A percentile compares a stretch with the other conserved stretches of the same genome.
Conservation (phyloP, 495 filamentous ascomycete species). For the Penicillium daleae region DNA sequence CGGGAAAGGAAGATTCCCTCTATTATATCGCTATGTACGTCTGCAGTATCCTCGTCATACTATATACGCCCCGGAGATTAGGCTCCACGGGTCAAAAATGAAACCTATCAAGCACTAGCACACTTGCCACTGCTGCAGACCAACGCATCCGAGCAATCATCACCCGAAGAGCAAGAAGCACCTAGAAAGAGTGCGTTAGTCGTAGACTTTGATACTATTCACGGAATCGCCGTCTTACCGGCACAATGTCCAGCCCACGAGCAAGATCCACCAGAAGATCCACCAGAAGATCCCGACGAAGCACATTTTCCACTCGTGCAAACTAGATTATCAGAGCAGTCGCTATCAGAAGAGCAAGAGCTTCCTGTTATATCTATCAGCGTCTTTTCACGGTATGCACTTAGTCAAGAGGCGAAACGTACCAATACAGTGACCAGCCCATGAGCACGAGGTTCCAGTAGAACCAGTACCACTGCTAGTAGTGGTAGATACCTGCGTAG, state of each 20-base stretch:
- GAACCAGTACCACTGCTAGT: slow-evolving; percentile 4
- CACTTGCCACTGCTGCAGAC: slow-evolving; percentile 25
- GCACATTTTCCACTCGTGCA: slow-evolving; percentile 26
- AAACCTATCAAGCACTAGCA: slow-evolving; percentile 10
- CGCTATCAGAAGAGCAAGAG: slow-evolving; percentile 24
- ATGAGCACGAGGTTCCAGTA: slow-evolving; percentile 18
- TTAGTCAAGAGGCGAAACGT: background rate
- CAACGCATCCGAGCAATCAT: slow-evolving; percentile 30
- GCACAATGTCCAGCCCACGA: slow-evolving; percentile 28
- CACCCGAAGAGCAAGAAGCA: slow-evolving; percentile 25
- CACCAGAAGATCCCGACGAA: background rate
- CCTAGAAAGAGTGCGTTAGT: slow-evolving; percentile 14
- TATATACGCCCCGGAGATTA: background rate
- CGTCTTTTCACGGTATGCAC: background rate
- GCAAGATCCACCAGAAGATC: slow-evolving; percentile 20
- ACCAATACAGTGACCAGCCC: slow-evolving; percentile 31
- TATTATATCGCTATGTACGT: background rate
- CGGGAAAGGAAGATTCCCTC: too few species aligned
- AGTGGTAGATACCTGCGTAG: background rate
- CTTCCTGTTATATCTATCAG: slow-evolving; percentile 18
- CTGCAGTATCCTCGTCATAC: background rate
- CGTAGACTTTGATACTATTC: background rate
- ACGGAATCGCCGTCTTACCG: slow-evolving; percentile 14
- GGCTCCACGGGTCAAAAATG: background rate
- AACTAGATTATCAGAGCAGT: slow-evolving; percentile 25